Percentiles rank a stretch among this genome's conserved stretches.
Conservation (phyloP, 2,329 filamentous ascomycete species). For the Bipolaris zeicola region DNA sequence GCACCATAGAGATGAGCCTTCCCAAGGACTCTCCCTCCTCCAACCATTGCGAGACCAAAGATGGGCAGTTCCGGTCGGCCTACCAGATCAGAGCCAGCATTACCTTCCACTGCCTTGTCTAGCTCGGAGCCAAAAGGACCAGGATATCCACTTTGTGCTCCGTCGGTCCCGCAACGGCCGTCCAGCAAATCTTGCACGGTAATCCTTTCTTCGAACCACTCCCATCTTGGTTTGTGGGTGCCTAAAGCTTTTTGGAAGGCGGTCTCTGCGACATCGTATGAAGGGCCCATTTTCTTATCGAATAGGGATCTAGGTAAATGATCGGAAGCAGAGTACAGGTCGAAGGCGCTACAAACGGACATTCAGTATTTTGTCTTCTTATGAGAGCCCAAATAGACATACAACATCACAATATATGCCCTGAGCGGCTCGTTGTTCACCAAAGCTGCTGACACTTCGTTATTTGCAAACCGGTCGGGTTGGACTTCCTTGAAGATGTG, state of each 20-base stretch:
- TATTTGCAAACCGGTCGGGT: constrained; percentile 45
- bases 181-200: constrained; percentile 7
- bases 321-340: constrained; percentile 43
- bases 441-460: constrained; percentile 44
- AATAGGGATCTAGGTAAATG: constrained; percentile 38
- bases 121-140: constrained; percentile 29
- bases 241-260: constrained; percentile 36
- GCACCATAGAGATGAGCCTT: constrained; percentile 35
- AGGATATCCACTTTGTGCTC: constrained; percentile 22
- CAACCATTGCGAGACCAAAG: constrained; percentile 39
- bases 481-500: constrained; percentile 42
- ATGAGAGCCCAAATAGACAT: constrained; percentile 11
- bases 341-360: constrained; percentile 28
- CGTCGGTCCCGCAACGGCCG: constrained; percentile 5
- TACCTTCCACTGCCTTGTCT: constrained; percentile 4
- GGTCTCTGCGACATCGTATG: constrained; percentile 40
- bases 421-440: constrained; percentile 46
- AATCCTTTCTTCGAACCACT: constrained; percentile 45
- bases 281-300: constrained; percentile 33
- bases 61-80: constrained; percentile 30
- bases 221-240: constrained; percentile 39
- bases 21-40: constrained; percentile 33
- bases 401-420: constrained; percentile 47
- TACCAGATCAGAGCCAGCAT: constrained; percentile 12
- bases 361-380: background rate